Evolutionary conservation across 208 protist species (phyloP), one percentile per base, ranked within the genome.

Genomic region (Crithidia brevicula): DNA sequence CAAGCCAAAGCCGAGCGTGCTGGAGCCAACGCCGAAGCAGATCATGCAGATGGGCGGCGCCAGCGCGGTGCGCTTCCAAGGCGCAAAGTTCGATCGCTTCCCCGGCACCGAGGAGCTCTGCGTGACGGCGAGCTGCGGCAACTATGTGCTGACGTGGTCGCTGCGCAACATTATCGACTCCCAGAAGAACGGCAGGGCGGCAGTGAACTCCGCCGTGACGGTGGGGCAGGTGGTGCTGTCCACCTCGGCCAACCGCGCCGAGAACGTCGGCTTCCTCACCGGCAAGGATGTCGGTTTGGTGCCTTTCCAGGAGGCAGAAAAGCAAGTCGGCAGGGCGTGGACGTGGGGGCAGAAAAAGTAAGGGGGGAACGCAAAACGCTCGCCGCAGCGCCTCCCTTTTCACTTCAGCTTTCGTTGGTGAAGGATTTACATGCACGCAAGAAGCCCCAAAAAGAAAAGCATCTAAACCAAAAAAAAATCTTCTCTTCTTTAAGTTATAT

Each of bases 61-160:
- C 45, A 49, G 57, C 28, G 54, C 52, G 10, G 72, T 88, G 67
- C 61, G 74, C 54, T 86, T 85, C 66, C 62, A 43, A 38, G 72
- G 64, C 23, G 82, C 80, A 7, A 77, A 69, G 27, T 86, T 88
- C 70, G 86, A 85, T 31, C 65, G 71, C 11, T 78, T 76, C 56
- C 54, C 63, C 28, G 58, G 57, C 16, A 54, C 62, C 7, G 57
- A 73, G 31, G 81, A 86, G 53, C 71, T 74, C 20, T 88, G 76
- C 38, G 83, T 88, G 20, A 82, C 70, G 43, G 82, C 86, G 16
- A 81, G 58, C 60, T 85, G 79, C 62, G 77, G 74, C 10, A 42
- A 67, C 13, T 82, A 72, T 45, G 46, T 91, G 2, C 77, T 83
- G 31, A 85, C 80, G 42, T 91, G 86, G 86, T 85, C 73, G 40